Base-by-base conservation (phyloP, 371 early-diverging fungal genomes). In the Saksenaea oblongispora region DNA sequence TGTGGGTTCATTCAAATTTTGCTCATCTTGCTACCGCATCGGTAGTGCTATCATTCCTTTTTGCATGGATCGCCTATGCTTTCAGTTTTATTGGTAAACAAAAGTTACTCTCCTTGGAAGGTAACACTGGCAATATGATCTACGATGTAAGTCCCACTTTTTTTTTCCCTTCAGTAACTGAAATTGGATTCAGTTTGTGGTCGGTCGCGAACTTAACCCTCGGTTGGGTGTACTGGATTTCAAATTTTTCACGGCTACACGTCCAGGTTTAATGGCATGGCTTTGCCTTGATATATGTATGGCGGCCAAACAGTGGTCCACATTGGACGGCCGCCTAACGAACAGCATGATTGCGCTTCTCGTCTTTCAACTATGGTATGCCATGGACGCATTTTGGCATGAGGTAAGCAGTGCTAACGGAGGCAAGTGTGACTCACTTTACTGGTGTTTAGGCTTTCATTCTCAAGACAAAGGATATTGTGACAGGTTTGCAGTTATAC, bases 391-490 rank as follows among this genome's bases (percentile, higher is more conserved):
- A 3, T 73, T 95, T 15, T 86, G 86, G 76, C 87, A 89, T 68
- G 93, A 87, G 66, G 71, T 66, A 67, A 65, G 31, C 24, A 7
- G 1, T 8, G 10, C 10, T 0, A 10, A 58, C 35, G 17, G 15
- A 39, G 24, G 41, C 2, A 15, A 14, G 11, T 13, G 51, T 3
- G 27, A 14, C 34, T 61, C 28, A 22, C 34, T 62, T 13, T 31
- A 22, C 36, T 51, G 34, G 10, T 28, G 9, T 28, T 31, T 31
- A 95, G 78, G 64, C 78, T 3, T 85, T 91, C 13, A 91, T 98
- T 24, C 67, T 97, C 71, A 95, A 97, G 3, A 97, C 97, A 15
- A 96, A 95, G 96, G 98, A 97, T 63, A 92, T 95, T 56, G 92
- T 90, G 5, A 90, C 85, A 0, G 73, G 73, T 73, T 61, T 59